Evolutionary conservation across 768 basidiomycete genomes (phyloP).

Genomic region (Psilocybe sp.): DNA sequence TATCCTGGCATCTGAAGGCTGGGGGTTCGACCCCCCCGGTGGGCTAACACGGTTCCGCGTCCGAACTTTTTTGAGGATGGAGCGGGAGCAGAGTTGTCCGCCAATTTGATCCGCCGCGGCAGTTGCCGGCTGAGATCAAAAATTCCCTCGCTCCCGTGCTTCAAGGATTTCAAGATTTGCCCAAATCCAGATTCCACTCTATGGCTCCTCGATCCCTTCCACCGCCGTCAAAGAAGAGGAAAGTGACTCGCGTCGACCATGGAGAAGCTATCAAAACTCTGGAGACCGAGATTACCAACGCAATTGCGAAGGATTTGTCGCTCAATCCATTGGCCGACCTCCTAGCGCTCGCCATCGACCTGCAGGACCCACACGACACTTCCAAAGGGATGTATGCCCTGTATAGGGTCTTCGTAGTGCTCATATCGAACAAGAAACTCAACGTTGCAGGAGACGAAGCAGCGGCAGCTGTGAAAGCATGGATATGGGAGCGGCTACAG

Average conservation of each 20-base stretch:
- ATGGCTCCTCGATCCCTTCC: slow-evolving; percentile 42
- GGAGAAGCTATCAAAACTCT: slow-evolving; percentile 37
- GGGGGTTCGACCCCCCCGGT: too few relatives aligned
- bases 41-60: too few relatives aligned
- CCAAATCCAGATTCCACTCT: slow-evolving; percentile 1
- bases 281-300: slow-evolving; percentile 53
- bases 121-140: too few relatives aligned
- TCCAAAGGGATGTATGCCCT: slow-evolving; percentile 79
- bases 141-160: too few relatives aligned
- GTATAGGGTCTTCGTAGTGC: slow-evolving; percentile 71
- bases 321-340: slow-evolving; percentile 81
- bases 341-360: slow-evolving; percentile 49
- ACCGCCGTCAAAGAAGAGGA: slow-evolving; percentile 50
- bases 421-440: slow-evolving; percentile 60
- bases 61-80: too few relatives aligned
- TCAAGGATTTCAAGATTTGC: too few relatives aligned
- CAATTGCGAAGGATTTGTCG: slow-evolving; percentile 54
- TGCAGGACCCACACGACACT: slow-evolving; percentile 50
- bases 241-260: slow-evolving; percentile 30
- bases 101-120: too few relatives aligned
- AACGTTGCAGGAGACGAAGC: slow-evolving; percentile 47
- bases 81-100: too few relatives aligned
- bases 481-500: slow-evolving; percentile 77
- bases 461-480: slow-evolving; percentile 65
- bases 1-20: too few relatives aligned